phyloP scores from a whole-genome alignment of 208 protist species.

The Novymonas esmeraldas region DNA sequence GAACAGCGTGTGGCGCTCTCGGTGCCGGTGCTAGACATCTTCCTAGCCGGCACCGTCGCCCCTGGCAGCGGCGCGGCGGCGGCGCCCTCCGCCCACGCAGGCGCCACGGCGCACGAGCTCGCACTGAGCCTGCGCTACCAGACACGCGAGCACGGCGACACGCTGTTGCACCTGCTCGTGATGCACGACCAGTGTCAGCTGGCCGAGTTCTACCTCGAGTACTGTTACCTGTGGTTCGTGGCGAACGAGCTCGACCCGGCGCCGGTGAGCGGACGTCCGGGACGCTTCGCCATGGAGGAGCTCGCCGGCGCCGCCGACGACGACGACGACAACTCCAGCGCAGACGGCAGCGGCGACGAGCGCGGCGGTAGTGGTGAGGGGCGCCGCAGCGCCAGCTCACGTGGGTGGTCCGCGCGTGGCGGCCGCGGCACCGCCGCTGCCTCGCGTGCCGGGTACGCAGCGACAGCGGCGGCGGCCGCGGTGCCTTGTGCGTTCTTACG shows the following conservation, averaged over 20 bases:
- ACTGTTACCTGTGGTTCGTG: slow-evolving; percentile 57
- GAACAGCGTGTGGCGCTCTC: slow-evolving; percentile 66
- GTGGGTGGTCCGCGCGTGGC: not conserved
- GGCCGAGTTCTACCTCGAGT: slow-evolving; percentile 76
- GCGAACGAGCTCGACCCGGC: slow-evolving; percentile 36
- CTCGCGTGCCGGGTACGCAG: not conserved
- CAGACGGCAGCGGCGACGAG: not conserved
- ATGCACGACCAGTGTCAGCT: slow-evolving; percentile 80
- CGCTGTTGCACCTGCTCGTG: slow-evolving; percentile 78
- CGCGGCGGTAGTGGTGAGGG: not conserved
- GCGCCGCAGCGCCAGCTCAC: not conserved
- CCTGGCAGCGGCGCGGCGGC: slow-evolving; percentile 3
- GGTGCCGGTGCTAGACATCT: slow-evolving; percentile 70
- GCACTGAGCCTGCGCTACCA: slow-evolving; percentile 39
- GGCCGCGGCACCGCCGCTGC: not conserved
- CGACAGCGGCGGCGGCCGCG: too few relatives aligned
- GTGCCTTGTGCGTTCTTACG: slow-evolving; percentile 58
- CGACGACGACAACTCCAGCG: not conserved
- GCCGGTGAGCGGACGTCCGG: slow-evolving; percentile 31
- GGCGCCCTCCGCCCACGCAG: not conserved
- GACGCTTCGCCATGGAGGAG: slow-evolving; percentile 27
- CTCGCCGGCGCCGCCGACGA: not conserved
- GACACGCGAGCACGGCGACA: slow-evolving; percentile 55
- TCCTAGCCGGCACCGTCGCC: slow-evolving; percentile 50
- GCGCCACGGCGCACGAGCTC: slow-evolving; percentile 5